Conservation (phyloP, 176 grass and related monocot species). For the Tuctoria greenei region DNA sequence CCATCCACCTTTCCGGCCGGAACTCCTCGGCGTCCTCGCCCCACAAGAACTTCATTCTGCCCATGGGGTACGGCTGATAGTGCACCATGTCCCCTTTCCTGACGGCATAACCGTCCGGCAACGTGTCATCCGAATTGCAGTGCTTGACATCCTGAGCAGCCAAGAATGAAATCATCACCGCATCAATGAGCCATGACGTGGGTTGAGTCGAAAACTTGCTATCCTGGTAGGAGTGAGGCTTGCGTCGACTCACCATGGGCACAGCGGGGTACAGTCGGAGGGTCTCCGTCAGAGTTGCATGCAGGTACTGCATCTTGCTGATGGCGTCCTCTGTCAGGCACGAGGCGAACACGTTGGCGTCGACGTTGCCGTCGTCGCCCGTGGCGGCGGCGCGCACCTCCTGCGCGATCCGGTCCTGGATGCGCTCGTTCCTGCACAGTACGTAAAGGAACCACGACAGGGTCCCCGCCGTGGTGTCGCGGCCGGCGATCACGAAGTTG, state of each 20-base stretch:
- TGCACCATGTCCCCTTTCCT: constrained; percentile 70
- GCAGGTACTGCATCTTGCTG: constrained; percentile 70
- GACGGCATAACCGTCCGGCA: constrained; percentile 61
- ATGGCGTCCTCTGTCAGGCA: constrained; percentile 52
- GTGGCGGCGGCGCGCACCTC: constrained; percentile 46
- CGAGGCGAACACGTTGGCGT: constrained; percentile 14
- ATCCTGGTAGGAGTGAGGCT: too few species aligned
- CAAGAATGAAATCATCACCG: too few species aligned
- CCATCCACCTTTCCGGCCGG: constrained; percentile 77
- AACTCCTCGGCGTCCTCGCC: constrained; percentile 70
- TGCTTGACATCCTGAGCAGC: constrained; percentile 55
- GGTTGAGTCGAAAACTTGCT: too few species aligned
- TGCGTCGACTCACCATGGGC: constrained; percentile 45
- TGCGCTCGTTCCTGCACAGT: constrained; percentile 40
- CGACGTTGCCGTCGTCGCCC: constrained; percentile 25
- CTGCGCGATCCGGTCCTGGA: constrained; percentile 44
- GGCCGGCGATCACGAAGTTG: constrained; percentile 71
- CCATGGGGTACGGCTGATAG: constrained; percentile 83
- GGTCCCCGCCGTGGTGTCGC: constrained; percentile 65
- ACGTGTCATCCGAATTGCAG: constrained; percentile 68
- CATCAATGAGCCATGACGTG: not conserved
- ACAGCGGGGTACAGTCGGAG: constrained; percentile 67
- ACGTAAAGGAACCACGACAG: constrained; percentile 65
- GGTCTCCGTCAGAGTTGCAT: constrained; percentile 69
- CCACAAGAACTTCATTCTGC: constrained; percentile 84